Percentiles rank a stretch among this genome's conserved stretches.
phyloP scores from a whole-genome alignment of 805 yeast genomes.

The Ogataea paraovalis region DNA sequence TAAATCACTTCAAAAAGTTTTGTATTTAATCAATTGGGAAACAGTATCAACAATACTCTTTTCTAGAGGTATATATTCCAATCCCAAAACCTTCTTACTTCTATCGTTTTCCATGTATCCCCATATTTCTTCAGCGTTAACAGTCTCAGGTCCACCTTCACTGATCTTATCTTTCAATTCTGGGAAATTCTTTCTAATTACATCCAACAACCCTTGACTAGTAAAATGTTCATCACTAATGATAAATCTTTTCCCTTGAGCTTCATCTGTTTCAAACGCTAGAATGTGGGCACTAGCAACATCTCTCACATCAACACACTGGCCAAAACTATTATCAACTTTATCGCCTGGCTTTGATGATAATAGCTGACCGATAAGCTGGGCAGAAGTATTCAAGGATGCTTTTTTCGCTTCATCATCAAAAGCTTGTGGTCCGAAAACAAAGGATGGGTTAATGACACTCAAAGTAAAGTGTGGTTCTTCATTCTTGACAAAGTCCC shows the following conservation, averaged over 20 bases:
- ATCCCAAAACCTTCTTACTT: slow-evolving; percentile 24
- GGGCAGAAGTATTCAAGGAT: slow-evolving; percentile 29
- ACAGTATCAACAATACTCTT: slow-evolving; percentile 38
- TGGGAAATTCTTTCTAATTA: slow-evolving; percentile 38
- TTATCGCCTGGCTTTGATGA: slow-evolving; percentile 4
- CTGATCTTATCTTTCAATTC: slow-evolving; percentile 38
- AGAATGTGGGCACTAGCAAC: slow-evolving; percentile 46
- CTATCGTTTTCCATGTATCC: slow-evolving; percentile 2
- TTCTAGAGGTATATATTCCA: slow-evolving; percentile 35
- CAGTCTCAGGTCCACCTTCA: slow-evolving; percentile 35
- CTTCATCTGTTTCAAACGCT: slow-evolving; percentile 9
- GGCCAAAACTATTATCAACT: slow-evolving; percentile 1
- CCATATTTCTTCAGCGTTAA: slow-evolving; percentile 2
- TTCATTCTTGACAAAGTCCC: slow-evolving; percentile 35
- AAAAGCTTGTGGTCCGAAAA: slow-evolving; percentile 46
- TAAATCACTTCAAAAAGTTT: background rate
- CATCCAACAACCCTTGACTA: slow-evolving; percentile 31
- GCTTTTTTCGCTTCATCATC: slow-evolving; percentile 15
- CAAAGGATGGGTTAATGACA: slow-evolving; percentile 32
- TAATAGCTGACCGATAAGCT: slow-evolving; percentile 34
- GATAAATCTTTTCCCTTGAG: slow-evolving; percentile 32
- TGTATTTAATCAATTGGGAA: background rate
- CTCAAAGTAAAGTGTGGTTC: slow-evolving; percentile 31
- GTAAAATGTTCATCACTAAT: slow-evolving; percentile 17
- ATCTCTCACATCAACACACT: slow-evolving; percentile 35